Percentiles rank a stretch among this genome's conserved stretches.
Evolutionary conservation across 768 basidiomycete genomes (phyloP).

Genomic region (Boletus sp.): DNA sequence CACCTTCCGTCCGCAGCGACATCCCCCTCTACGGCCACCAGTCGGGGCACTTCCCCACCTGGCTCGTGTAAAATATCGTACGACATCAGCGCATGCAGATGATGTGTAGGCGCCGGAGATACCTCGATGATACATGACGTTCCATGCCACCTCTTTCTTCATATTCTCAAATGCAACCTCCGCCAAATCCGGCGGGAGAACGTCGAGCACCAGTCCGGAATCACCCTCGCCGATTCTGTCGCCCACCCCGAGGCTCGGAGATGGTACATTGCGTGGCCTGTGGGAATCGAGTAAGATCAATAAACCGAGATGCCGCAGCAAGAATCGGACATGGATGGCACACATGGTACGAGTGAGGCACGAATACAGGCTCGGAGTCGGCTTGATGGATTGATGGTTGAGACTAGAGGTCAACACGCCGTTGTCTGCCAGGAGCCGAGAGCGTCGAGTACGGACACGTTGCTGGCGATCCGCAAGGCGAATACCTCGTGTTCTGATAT

Average conservation of each 20-base stretch:
- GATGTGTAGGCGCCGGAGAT: slow-evolving; percentile 10
- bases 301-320: slow-evolving; percentile 1
- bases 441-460: slow-evolving; percentile 1
- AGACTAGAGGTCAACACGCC: slow-evolving; percentile 3
- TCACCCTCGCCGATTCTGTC: slow-evolving; percentile 65
- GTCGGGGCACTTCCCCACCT: slow-evolving; percentile 73
- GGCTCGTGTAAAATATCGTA: slow-evolving; percentile 5
- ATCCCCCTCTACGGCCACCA: slow-evolving; percentile 60
- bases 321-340: background rate
- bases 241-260: slow-evolving; percentile 31
- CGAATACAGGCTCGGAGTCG: background rate
- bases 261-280: slow-evolving; percentile 20
- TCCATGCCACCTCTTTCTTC: slow-evolving; percentile 66
- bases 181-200: slow-evolving; percentile 57
- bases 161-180: slow-evolving; percentile 55
- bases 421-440: slow-evolving; percentile 1
- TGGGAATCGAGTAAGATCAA: slow-evolving; percentile 1
- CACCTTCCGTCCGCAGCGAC: slow-evolving; percentile 51
- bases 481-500: slow-evolving; percentile 18
- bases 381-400: background rate
- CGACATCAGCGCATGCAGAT: background rate
- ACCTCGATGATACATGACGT: slow-evolving; percentile 74
- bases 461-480: slow-evolving; percentile 1
- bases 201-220: slow-evolving; percentile 51
- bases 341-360: slow-evolving; percentile 14